Evolutionary conservation across 805 yeast genomes (phyloP), one percentile per base, ranked within the genome.

Genomic region (Starmerella floris): DNA sequence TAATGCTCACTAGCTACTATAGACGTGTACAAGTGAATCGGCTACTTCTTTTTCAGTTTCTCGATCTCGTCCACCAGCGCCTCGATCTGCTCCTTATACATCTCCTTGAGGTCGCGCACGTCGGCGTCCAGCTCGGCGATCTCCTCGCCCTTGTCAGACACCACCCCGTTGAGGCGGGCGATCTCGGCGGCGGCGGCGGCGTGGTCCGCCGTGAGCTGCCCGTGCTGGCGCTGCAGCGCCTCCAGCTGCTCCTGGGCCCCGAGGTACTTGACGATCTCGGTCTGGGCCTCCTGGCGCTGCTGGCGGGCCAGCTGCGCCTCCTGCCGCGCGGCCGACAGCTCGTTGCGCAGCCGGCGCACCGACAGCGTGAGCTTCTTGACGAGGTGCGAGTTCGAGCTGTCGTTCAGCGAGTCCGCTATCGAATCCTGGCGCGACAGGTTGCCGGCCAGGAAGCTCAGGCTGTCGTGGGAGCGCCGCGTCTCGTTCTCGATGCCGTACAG

Each of bases 101-200:
- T 66, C 37, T 83, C 93, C 61, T 91, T 91, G 61, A 88, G 67
- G 61, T 91, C 98, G 4, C 67, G 70, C 16, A 91, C 88, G 56
- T 91, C 98, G 6, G 93, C 94, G 50, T 69, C 72, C 36, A 91
- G 67, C 60, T 91, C 98, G 43, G 77, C 81, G 4, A 83, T 88
- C 48, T 67, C 70, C 58, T 93, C 98, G 5, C 83, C 70, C 57
- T 85, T 85, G 56, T 87, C 95, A 5, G 95, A 95, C 15, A 88
- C 66, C 44, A 82, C 57, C 51, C 76, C 81, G 36, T 85, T 62
- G 21, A 48, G 40, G 22, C 6, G 23, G 4, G 38, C 44, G 38
- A 82, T 71, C 5, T 79, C 73, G 42, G 70, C 68, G 46, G 74
- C 74, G 5, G 72, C 55, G 19, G 59, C 67, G 35, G 75, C 46